phyloP scores from a whole-genome alignment of 1,284 basidiomycete species.

The Gomphus bonarii region DNA sequence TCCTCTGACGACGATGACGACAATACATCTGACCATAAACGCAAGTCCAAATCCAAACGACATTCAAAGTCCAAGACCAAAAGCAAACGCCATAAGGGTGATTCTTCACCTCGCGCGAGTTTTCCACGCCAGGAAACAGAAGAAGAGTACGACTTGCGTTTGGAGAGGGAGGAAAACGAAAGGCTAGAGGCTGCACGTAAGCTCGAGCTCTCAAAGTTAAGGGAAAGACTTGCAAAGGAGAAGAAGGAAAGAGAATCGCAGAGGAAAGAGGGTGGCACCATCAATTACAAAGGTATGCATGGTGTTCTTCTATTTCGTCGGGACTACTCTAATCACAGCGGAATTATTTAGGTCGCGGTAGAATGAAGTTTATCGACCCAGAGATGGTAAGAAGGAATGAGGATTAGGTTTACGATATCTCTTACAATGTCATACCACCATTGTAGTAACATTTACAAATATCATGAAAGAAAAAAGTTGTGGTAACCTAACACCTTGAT shows the following conservation, averaged over 20 bases:
- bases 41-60: constrained; percentile 21
- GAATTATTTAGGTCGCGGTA: constrained; percentile 38
- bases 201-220: constrained; percentile 40
- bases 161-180: constrained; percentile 63
- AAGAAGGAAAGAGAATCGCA: constrained; percentile 21
- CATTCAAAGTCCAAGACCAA: constrained; percentile 15
- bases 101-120: constrained; percentile 8
- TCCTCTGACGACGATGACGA: constrained; percentile 11
- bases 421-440: neutral
- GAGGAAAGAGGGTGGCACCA: constrained; percentile 21
- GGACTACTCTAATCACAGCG: neutral
- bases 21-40: constrained; percentile 23
- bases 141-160: constrained; percentile 57
- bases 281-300: constrained; percentile 55
- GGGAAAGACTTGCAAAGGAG: constrained; percentile 26
- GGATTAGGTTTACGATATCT: neutral
- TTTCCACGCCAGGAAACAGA: constrained; percentile 46
- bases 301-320: neutral
- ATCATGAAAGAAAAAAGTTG: constrained; percentile 15
- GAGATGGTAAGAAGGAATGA: constrained; percentile 21
- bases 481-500: constrained; percentile 14
- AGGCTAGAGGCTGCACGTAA: constrained; percentile 37
- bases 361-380: constrained; percentile 61
- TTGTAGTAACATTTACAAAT: neutral
- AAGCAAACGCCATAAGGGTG: constrained; percentile 13